Percentiles rank a stretch among this genome's conserved stretches.
These are phyloP conservation scores for Ordospora colligata DNA, from an alignment of 371 early-diverging fungal genomes.

Conservation along the genomic window DNA sequence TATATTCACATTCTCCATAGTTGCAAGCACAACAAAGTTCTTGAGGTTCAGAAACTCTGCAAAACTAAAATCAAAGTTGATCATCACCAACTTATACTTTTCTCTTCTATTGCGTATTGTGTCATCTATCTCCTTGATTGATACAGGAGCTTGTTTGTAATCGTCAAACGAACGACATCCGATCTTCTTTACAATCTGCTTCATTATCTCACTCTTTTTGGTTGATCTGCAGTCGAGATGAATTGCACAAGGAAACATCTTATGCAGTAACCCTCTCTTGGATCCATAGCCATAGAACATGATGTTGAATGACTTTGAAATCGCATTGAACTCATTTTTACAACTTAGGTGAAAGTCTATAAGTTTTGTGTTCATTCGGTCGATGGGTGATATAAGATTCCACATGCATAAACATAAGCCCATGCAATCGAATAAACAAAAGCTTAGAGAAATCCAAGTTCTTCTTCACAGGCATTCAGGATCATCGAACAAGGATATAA, in stretches of 20 bases:
- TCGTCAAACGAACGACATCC: not conserved
- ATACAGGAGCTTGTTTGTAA: not conserved
- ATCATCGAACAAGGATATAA: not conserved
- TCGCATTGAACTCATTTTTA: constrained; percentile 30
- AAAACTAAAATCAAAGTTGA: constrained; percentile 44
- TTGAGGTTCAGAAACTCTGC: not conserved
- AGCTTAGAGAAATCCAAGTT: not conserved
- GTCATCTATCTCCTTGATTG: constrained; percentile 37
- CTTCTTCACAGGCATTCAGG: not conserved
- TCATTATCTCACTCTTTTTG: not conserved
- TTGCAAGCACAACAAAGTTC: constrained; percentile 44
- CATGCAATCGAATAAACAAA: not conserved
- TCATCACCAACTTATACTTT: constrained; percentile 23
- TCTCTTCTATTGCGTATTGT: not conserved
- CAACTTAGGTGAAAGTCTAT: constrained; percentile 43
- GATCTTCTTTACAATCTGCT: not conserved
- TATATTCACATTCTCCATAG: constrained; percentile 47
- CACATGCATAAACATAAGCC: not conserved
- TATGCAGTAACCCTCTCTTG: constrained; percentile 39
- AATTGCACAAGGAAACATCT: constrained; percentile 50
- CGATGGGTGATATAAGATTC: not conserved
- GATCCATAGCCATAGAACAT: constrained; percentile 58
- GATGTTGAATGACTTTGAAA: constrained; percentile 50
- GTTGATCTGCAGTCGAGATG: constrained; percentile 34
- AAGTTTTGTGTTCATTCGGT: constrained; percentile 9